Conservation (phyloP, 2,329 filamentous ascomycete genomes). For the Arthrobotrys pseudoclavata region DNA sequence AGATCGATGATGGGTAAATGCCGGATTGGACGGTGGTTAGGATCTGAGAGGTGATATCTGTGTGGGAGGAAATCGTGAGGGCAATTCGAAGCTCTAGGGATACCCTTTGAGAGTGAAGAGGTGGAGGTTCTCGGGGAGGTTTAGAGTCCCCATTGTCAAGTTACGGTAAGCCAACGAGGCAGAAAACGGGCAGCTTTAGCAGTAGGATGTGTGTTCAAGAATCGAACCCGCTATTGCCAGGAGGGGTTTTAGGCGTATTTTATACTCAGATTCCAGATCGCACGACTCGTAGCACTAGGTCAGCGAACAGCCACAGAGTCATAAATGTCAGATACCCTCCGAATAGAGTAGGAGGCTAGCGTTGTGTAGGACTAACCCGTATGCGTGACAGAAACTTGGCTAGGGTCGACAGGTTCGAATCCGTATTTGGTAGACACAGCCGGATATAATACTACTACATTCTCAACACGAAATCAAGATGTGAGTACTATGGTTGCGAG, state of each 20-base stretch:
- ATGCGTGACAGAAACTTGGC: background rate
- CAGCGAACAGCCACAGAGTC: background rate
- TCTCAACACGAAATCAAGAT: background rate
- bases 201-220: background rate
- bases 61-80: background rate
- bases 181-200: too few species aligned
- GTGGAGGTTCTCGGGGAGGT: background rate
- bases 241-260: background rate
- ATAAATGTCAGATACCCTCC: background rate
- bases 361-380: background rate
- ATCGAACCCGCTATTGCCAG: too few species aligned
- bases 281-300: too few species aligned
- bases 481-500: too few species aligned
- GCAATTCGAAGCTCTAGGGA: background rate
- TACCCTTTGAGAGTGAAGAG: background rate
- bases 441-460: background rate
- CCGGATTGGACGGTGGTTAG: background rate
- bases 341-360: background rate
- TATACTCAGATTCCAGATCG: background rate
- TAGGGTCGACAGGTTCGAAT: too few species aligned
- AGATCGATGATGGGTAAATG: constrained; percentile 7
- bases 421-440: background rate
- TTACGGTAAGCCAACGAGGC: too few species aligned
- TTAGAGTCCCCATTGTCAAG: constrained; percentile 5
- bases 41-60: background rate